Evolutionary conservation across 805 yeast species (phyloP).

Genomic region (Wilhelminamyces savonicus): DNA sequence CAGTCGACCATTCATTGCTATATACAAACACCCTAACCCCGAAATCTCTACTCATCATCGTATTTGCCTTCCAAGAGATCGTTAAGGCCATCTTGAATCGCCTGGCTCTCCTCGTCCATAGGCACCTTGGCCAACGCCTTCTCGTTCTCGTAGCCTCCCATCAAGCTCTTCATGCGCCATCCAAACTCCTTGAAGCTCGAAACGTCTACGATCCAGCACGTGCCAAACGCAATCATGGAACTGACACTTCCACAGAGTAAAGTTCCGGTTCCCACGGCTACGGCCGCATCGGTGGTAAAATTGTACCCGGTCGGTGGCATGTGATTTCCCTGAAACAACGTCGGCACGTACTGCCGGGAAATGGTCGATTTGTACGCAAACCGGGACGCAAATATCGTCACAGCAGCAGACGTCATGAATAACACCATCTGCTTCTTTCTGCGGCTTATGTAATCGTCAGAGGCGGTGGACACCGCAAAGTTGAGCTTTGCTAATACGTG

Average conservation of each 20-base stretch:
- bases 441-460: constrained; percentile 49
- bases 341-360: constrained; percentile 68
- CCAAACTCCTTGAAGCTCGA: constrained; percentile 67
- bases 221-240: constrained; percentile 67
- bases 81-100: constrained; percentile 50
- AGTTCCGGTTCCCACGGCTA: constrained; percentile 80
- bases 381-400: constrained; percentile 66
- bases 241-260: constrained; percentile 65
- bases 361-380: constrained; percentile 71
- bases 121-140: constrained; percentile 38
- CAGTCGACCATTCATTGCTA: too few species aligned
- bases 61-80: constrained; percentile 43
- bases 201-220: constrained; percentile 77
- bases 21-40: too few species aligned
- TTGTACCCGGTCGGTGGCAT: constrained; percentile 73
- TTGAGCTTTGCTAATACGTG: constrained; percentile 7
- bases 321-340: constrained; percentile 77
- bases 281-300: constrained; percentile 75
- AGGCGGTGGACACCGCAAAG: constrained; percentile 30
- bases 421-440: constrained; percentile 66
- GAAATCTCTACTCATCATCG: constrained; percentile 14
- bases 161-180: constrained; percentile 49
- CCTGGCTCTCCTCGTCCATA: constrained; percentile 53
- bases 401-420: constrained; percentile 66
- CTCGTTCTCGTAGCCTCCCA: constrained; percentile 67